These are phyloP conservation scores for Dothidotthia symphoricarpi DNA, from an alignment of 2,329 filamentous ascomycete genomes.

Conservation along the genomic window DNA sequence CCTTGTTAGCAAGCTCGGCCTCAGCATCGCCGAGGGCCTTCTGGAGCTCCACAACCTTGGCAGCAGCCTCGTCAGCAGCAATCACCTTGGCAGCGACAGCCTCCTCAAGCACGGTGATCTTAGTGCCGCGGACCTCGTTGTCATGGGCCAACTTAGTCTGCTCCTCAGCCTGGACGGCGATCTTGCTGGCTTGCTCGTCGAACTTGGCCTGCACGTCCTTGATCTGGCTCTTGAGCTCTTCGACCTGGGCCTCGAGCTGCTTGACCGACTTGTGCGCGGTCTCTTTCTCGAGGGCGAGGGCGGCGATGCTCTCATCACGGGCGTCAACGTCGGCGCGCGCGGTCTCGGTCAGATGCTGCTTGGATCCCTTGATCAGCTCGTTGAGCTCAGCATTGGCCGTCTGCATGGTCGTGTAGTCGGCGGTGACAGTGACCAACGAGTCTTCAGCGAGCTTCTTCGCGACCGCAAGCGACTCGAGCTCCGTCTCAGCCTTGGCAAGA, in stretches of 20 bases:
- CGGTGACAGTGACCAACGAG: constrained; percentile 13
- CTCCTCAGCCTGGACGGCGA: constrained; percentile 16
- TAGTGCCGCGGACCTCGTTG: constrained; percentile 17
- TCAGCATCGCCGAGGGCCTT: constrained; percentile 6
- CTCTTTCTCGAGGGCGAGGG: constrained; percentile 26
- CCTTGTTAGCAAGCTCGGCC: constrained; percentile 11
- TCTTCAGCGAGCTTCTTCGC: constrained; percentile 16
- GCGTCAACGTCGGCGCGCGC: constrained; percentile 20
- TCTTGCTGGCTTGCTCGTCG: constrained; percentile 16
- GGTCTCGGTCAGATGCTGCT: constrained; percentile 7
- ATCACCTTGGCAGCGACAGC: constrained; percentile 11
- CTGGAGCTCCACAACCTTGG: constrained; percentile 5
- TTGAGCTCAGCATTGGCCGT: constrained; percentile 16
- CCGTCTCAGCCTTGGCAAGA: constrained; percentile 16
- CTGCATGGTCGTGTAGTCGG: too few relatives aligned
- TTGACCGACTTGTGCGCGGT: constrained; percentile 21
- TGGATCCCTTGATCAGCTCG: constrained; percentile 7
- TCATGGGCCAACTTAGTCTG: constrained; percentile 23
- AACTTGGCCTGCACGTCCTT: constrained; percentile 18
- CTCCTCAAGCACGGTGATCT: constrained; percentile 19
- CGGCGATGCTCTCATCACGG: constrained; percentile 25
- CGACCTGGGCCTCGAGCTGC: constrained; percentile 22
- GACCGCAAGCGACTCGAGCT: constrained; percentile 17
- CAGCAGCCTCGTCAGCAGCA: constrained; percentile 8
- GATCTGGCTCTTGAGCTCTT: constrained; percentile 26